A percentile compares a stretch with the other conserved stretches of the same genome.
These are phyloP conservation scores for Naematelia aurantialba DNA, from an alignment of 768 basidiomycete species.

Conservation along the genomic window DNA sequence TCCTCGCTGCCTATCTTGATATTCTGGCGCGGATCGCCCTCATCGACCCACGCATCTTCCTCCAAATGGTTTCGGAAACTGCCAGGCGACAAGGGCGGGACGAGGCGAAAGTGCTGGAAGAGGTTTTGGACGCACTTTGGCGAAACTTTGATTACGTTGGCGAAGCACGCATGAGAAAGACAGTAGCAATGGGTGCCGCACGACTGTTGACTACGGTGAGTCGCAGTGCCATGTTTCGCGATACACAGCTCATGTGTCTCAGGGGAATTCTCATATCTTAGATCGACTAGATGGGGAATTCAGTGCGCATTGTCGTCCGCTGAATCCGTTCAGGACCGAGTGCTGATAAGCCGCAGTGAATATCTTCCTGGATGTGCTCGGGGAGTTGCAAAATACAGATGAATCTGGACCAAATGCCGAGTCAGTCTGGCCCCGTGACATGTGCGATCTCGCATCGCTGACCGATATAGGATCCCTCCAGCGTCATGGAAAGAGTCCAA, in stretches of 20 bases:
- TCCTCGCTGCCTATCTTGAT: constrained; percentile 44
- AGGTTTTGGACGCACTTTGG: constrained; percentile 47
- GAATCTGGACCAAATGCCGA: constrained; percentile 27
- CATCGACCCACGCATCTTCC: constrained; percentile 32
- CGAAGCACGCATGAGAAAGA: constrained; percentile 42
- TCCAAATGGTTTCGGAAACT: constrained; percentile 37
- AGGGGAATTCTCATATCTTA: constrained; percentile 43
- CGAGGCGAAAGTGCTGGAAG: constrained; percentile 38
- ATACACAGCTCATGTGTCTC: background rate
- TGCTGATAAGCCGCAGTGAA: constrained; percentile 36
- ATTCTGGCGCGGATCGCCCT: constrained; percentile 43
- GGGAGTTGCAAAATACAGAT: constrained; percentile 35
- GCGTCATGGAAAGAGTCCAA: constrained; percentile 31
- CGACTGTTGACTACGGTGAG: constrained; percentile 40
- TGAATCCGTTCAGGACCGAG: background rate
- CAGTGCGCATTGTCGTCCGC: constrained; percentile 26
- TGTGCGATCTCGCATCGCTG: background rate
- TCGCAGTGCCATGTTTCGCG: background rate
- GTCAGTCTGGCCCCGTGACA: constrained; percentile 14
- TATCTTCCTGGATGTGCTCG: constrained; percentile 48
- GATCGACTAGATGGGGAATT: constrained; percentile 48
- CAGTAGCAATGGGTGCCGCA: constrained; percentile 48
- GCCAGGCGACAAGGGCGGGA: constrained; percentile 26
- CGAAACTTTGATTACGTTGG: constrained; percentile 48
- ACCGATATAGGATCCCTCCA: constrained; percentile 22